A percentile compares a stretch with the other conserved stretches of the same genome.
Conservation (phyloP, 192 early-diverging fungal genomes). For the Rhizoclosmatium globosum region DNA sequence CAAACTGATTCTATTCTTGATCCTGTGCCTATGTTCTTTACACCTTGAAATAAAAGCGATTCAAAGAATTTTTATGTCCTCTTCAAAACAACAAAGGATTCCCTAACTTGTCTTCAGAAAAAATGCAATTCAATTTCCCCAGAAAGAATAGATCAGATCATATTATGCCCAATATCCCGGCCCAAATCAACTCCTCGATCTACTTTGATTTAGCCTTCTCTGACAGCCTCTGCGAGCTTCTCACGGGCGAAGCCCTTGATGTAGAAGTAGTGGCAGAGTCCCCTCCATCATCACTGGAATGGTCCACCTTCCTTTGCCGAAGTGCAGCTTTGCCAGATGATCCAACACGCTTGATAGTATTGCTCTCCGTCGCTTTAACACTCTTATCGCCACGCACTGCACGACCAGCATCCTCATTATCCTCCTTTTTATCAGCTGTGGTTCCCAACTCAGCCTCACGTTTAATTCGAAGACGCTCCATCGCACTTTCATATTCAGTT, state of each 20-base stretch:
- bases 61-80: neutral
- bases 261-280: neutral
- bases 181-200: neutral
- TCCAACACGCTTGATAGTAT: neutral
- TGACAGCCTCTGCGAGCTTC: slow-evolving; percentile 1
- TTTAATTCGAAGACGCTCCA: slow-evolving; percentile 35
- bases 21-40: neutral
- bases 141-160: neutral
- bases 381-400: neutral
- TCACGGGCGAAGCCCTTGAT: neutral
- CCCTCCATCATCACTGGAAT: neutral
- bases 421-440: neutral
- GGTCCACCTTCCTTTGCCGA: neutral
- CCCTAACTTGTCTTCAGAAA: neutral
- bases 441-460: neutral
- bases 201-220: neutral
- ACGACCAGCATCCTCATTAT: neutral
- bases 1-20: neutral
- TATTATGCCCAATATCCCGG: neutral
- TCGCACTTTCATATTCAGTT: slow-evolving; percentile 59
- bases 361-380: neutral
- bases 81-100: neutral
- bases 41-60: neutral
- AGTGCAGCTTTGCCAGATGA: neutral
- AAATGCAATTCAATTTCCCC: neutral